Evolutionary conservation across 306 rosid species (phyloP), one percentile per base, ranked within the genome.

Genomic region (Cucumis melo): DNA sequence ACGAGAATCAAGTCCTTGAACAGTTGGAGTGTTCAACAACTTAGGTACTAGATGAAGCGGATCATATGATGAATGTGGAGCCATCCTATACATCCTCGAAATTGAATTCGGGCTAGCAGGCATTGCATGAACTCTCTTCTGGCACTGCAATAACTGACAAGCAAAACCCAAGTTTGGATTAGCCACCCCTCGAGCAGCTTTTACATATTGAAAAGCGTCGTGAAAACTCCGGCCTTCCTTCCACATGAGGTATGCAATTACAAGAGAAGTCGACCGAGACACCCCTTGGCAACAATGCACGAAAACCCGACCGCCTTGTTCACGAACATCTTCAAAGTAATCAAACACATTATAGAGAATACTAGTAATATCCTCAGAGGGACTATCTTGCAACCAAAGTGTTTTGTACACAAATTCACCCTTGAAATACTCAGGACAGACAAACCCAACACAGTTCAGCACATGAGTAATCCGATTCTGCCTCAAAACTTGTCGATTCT

Each of bases 191-290:
- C 98, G 82, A 3, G 97, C 97, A 13, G 92, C 92, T 84, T 91
- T 94, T 62, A 94, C 98, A 71, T 80, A 86, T 80, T 94, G 96
- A 78, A 94, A 91, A 4, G 98, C 98, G 50, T 90, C 96, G 39
- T 94, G 96, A 48, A 90, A 94, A 85, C 91, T 91, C 79, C 86
- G 96, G 21, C 91, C 89, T 24, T 94, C 82, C 86, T 93, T 91
- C 98, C 98, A 94, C 97, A 94, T 94, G 76, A 94, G 91, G 74
- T 94, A 94, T 0, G 98, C 98, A 58, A 94, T 94, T 2, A 94
- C 98, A 79, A 94, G 73, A 20, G 98, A 87, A 6, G 92, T 83
- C 1, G 98, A 94, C 74, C 98, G 77, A 23, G 98, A 94, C 66
- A 94, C 95, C 48, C 98, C 98, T 76, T 91, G 96, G 70, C 93